Evolutionary conservation across 192 early-diverging fungal genomes (phyloP).

Genomic region (Coemansia sp.): DNA sequence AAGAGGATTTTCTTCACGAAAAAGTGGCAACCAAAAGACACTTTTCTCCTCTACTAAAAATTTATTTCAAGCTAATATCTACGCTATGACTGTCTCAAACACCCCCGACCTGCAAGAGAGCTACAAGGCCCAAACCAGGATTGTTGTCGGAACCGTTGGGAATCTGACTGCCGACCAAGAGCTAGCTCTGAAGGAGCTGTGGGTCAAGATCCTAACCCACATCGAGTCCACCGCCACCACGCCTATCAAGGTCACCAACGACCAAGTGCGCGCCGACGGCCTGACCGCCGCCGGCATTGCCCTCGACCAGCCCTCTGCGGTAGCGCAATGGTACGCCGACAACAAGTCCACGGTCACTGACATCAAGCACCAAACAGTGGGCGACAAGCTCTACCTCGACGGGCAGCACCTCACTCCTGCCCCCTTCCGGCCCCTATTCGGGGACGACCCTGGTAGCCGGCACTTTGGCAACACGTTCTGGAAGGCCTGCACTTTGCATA

Average conservation of each 20-base stretch:
- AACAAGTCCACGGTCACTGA: slow-evolving; percentile 17
- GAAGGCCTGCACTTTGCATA: slow-evolving; percentile 29
- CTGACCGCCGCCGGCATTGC: slow-evolving; percentile 5
- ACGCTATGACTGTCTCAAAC: slow-evolving; percentile 14
- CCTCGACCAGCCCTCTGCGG: not conserved
- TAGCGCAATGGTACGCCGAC: slow-evolving; percentile 31
- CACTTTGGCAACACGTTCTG: slow-evolving; percentile 36
- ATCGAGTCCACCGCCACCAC: slow-evolving; percentile 14
- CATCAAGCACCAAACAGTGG: slow-evolving; percentile 24
- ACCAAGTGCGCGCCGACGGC: slow-evolving; percentile 6
- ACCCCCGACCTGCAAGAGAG: slow-evolving; percentile 11
- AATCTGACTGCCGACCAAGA: slow-evolving; percentile 26
- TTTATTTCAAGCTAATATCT: not conserved
- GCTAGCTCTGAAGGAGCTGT: slow-evolving; percentile 32
- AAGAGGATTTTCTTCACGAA: not conserved
- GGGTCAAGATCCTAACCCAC: slow-evolving; percentile 29
- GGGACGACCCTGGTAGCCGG: slow-evolving; percentile 11
- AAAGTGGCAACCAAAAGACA: not conserved
- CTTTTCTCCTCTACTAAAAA: not conserved
- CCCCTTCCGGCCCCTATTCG: slow-evolving; percentile 35
- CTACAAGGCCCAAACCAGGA: slow-evolving; percentile 24
- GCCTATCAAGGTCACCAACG: slow-evolving; percentile 32
- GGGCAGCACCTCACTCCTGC: slow-evolving; percentile 23
- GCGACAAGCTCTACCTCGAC: slow-evolving; percentile 34
- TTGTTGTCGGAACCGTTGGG: slow-evolving; percentile 18